phyloP scores from a whole-genome alignment of 768 basidiomycete species.

The Pisolithus microcarpus region DNA sequence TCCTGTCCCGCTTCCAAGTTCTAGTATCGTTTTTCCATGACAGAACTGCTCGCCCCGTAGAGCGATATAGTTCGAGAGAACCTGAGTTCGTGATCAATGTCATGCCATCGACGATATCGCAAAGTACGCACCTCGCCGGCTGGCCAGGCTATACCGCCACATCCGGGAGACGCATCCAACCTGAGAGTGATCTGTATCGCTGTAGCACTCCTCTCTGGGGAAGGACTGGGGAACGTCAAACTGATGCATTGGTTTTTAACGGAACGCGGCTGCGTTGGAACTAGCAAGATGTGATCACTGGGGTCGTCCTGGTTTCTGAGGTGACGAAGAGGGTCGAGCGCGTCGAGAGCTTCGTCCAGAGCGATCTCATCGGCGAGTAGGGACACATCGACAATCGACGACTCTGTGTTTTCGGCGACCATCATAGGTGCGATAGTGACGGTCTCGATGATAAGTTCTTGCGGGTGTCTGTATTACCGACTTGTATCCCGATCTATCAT shows the following conservation, averaged over 20 bases:
- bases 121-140: constrained; percentile 66
- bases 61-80: constrained; percentile 70
- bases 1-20: constrained; percentile 89
- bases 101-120: neutral
- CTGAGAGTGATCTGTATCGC: constrained; percentile 36
- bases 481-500: too few relatives aligned
- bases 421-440: too few relatives aligned
- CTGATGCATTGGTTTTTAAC: constrained; percentile 40
- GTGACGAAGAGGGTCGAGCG: constrained; percentile 55
- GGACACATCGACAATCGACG: constrained; percentile 9
- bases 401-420: neutral
- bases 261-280: constrained; percentile 51
- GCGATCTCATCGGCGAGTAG: constrained; percentile 30
- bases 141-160: constrained; percentile 90
- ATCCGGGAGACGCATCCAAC: constrained; percentile 80
- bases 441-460: too few relatives aligned
- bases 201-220: constrained; percentile 1
- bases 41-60: constrained; percentile 46
- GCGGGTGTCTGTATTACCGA: too few relatives aligned
- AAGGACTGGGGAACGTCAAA: constrained; percentile 33
- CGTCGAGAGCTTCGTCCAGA: constrained; percentile 48
- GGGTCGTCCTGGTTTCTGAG: constrained; percentile 38
- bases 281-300: constrained; percentile 25
- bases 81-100: constrained; percentile 35
- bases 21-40: constrained; percentile 53